Conservation (phyloP, 768 basidiomycete genomes). For the Boletus pseudopeckii region DNA sequence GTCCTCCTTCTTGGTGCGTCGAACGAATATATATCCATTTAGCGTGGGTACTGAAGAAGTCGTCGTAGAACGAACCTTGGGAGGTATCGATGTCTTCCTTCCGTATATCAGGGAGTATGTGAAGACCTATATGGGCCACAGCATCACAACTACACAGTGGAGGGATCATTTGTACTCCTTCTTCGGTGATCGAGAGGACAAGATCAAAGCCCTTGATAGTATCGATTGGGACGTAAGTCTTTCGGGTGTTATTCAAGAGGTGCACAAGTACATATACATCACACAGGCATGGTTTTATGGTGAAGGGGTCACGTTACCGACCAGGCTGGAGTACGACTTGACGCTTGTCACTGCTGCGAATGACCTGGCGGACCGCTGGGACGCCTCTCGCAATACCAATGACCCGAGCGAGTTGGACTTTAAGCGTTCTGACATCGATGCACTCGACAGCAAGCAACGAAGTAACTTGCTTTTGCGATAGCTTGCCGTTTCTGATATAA, state of each 20-base stretch:
- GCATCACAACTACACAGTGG: conserved; percentile 59
- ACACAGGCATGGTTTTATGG: conserved; percentile 55
- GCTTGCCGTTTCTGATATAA: background rate
- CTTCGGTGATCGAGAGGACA: conserved; percentile 42
- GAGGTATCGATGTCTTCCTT: conserved; percentile 53
- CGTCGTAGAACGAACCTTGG: conserved; percentile 46
- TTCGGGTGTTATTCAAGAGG: background rate
- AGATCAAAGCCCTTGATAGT: conserved; percentile 45
- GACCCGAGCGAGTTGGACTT: conserved; percentile 40
- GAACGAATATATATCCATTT: too few species aligned
- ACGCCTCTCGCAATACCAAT: conserved; percentile 37
- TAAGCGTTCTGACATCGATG: conserved; percentile 40
- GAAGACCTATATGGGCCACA: conserved; percentile 50
- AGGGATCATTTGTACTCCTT: conserved; percentile 53
- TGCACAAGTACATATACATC: background rate
- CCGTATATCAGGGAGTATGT: conserved; percentile 58
- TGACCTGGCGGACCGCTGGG: conserved; percentile 51
- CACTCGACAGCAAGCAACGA: conserved; percentile 52
- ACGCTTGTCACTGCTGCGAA: conserved; percentile 51
- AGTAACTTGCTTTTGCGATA: conserved; percentile 23
- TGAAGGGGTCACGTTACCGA: conserved; percentile 48
- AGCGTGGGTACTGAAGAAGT: background rate
- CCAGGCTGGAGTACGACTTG: conserved; percentile 49
- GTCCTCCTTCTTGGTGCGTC: conserved; percentile 71
- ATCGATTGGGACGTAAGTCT: conserved; percentile 55